Conservation (phyloP, 2,329 filamentous ascomycete species). For the Ophiostoma perfectum region DNA sequence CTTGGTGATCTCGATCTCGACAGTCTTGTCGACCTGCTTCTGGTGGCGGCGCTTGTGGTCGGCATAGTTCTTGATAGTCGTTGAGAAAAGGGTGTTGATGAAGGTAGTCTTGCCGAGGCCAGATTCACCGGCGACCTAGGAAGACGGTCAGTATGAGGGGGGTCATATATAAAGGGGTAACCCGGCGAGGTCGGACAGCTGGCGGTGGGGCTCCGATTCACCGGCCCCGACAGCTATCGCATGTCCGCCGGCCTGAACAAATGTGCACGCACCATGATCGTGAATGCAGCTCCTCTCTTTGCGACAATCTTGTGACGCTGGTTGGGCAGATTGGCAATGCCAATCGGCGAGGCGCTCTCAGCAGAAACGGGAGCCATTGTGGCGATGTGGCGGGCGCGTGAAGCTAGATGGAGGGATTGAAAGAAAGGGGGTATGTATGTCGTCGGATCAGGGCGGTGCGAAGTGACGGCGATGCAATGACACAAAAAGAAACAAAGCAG, state of each 20-base stretch:
- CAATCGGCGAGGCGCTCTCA: conserved; percentile 63
- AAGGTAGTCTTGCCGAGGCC: conserved; percentile 99
- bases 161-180: conserved; percentile 14
- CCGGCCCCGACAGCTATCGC: neutral
- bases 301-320: conserved; percentile 71
- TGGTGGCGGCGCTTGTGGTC: conserved; percentile 98
- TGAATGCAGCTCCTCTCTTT: conserved; percentile 92
- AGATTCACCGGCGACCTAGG: conserved; percentile 92
- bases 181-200: neutral
- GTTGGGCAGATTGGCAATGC: conserved; percentile 69
- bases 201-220: neutral
- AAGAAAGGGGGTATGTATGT: conserved; percentile 9
- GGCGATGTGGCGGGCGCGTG: conserved; percentile 22
- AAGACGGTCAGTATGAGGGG: conserved; percentile 19
- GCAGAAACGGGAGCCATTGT: conserved; percentile 53
- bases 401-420: conserved; percentile 1
- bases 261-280: conserved; percentile 74
- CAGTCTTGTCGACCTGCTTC: conserved; percentile 99
- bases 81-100: conserved; percentile 99
- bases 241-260: neutral
- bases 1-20: conserved; percentile 99
- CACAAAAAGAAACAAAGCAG: conserved; percentile 6
- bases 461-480: conserved; percentile 10
- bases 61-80: conserved; percentile 99
- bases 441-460: conserved; percentile 1